Percentiles rank a stretch among this genome's conserved stretches.
Conservation (phyloP, 345 rosid species). For the Linum lewisii region DNA sequence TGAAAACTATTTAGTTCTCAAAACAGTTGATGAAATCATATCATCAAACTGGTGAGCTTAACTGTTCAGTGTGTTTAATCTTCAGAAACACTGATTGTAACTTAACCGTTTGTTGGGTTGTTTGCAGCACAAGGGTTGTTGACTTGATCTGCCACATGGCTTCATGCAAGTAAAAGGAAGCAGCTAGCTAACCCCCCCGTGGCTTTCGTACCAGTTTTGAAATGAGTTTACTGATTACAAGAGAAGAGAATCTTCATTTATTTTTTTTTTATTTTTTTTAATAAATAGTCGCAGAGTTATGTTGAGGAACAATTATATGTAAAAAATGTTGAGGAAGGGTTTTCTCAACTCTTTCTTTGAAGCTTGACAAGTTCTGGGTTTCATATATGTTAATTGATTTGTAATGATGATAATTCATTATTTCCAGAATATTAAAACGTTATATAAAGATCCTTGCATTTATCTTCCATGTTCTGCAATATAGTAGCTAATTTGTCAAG, state of each 20-base stretch:
- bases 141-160: slow-evolving; percentile 52
- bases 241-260: background rate
- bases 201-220: background rate
- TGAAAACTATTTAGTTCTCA: no score
- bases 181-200: background rate
- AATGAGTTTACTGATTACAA: slow-evolving; percentile 6
- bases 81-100: background rate
- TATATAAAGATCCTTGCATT: no score
- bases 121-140: slow-evolving; percentile 38
- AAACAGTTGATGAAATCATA: no score
- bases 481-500: no score
- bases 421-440: no score
- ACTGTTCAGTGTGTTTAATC: no score
- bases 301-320: background rate
- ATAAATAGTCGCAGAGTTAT: background rate
- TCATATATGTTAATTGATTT: no score
- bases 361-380: background rate
- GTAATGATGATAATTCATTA: background rate
- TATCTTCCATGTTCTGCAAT: no score
- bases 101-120: background rate
- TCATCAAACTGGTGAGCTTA: background rate
- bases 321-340: no score
- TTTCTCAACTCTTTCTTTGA: no score
- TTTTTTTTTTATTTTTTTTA: background rate
- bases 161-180: slow-evolving; percentile 4